These are phyloP conservation scores for Coprinellus micaceus DNA, from an alignment of 768 basidiomycete species.

Conservation along the genomic window DNA sequence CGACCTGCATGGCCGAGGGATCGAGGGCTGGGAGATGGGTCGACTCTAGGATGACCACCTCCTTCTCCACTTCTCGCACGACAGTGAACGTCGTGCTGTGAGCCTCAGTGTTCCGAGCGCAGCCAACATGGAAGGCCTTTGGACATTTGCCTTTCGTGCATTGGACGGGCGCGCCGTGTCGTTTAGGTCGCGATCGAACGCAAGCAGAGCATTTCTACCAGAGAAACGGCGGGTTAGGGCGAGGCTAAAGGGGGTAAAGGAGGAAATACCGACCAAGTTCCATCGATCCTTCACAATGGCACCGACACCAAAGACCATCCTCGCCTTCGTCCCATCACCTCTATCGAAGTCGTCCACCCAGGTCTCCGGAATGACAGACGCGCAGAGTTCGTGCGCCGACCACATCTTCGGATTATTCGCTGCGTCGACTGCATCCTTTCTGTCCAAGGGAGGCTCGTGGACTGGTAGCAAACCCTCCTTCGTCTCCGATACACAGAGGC, in stretches of 20 bases:
- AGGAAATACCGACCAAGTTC: slow-evolving; percentile 67
- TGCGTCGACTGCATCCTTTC: slow-evolving; percentile 50
- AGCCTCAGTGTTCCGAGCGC: slow-evolving; percentile 61
- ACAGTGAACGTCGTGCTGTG: slow-evolving; percentile 57
- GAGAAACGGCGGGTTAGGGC: too few relatives aligned
- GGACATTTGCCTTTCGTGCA: slow-evolving; percentile 94
- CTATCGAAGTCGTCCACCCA: slow-evolving; percentile 75
- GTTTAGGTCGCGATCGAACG: slow-evolving; percentile 59
- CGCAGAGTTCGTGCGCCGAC: slow-evolving; percentile 81
- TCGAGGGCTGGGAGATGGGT: slow-evolving; percentile 12
- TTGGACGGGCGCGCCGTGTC: slow-evolving; percentile 82
- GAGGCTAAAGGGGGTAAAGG: too few relatives aligned
- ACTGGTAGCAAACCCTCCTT: slow-evolving; percentile 59
- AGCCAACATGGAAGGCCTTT: slow-evolving; percentile 90
- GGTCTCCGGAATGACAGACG: slow-evolving; percentile 81
- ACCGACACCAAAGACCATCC: slow-evolving; percentile 78
- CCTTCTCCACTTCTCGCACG: slow-evolving; percentile 73
- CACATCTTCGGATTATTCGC: slow-evolving; percentile 47
- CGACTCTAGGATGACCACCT: slow-evolving; percentile 63
- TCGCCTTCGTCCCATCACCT: slow-evolving; percentile 39
- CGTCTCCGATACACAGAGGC: slow-evolving; percentile 57
- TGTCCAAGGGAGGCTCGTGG: slow-evolving; percentile 58
- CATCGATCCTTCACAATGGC: slow-evolving; percentile 88
- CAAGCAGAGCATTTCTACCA: slow-evolving; percentile 87
- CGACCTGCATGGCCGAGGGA: slow-evolving; percentile 28